phyloP scores from a whole-genome alignment of 2,329 filamentous ascomycete species.

The Sarocladium brachiariae region DNA sequence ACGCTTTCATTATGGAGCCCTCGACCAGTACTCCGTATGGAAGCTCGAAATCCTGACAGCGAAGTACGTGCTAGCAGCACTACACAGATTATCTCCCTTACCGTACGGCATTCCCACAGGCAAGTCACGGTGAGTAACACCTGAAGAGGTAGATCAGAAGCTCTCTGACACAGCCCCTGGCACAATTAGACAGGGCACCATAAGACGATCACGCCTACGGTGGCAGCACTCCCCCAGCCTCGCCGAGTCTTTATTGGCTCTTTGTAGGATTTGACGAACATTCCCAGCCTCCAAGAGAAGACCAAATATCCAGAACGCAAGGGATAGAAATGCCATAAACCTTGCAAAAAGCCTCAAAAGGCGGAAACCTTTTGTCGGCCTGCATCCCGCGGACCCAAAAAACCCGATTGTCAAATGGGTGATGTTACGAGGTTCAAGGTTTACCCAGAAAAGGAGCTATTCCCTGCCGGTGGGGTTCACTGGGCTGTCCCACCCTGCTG shows the following conservation, averaged over 20 bases:
- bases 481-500: not conserved
- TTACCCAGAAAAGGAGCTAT: not conserved
- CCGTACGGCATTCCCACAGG: too few species aligned
- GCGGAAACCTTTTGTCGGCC: slow-evolving; percentile 3
- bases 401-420: not conserved
- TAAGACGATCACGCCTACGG: too few species aligned
- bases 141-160: too few species aligned
- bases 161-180: too few species aligned
- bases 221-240: not conserved
- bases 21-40: too few species aligned
- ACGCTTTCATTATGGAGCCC: too few species aligned
- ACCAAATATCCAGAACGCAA: not conserved
- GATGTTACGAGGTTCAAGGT: slow-evolving; percentile 2
- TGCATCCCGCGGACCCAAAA: slow-evolving; percentile 3
- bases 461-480: not conserved
- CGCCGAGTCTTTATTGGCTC: not conserved
- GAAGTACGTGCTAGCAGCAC: too few species aligned
- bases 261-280: not conserved
- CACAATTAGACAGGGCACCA: too few species aligned
- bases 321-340: not conserved
- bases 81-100: too few species aligned
- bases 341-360: not conserved
- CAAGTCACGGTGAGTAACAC: too few species aligned
- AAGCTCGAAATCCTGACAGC: too few species aligned
- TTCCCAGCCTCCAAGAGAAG: not conserved